Percentiles rank a stretch among this genome's conserved stretches.
Evolutionary conservation across 83 land plant species (phyloP).

Genomic region (Picea abies): DNA sequence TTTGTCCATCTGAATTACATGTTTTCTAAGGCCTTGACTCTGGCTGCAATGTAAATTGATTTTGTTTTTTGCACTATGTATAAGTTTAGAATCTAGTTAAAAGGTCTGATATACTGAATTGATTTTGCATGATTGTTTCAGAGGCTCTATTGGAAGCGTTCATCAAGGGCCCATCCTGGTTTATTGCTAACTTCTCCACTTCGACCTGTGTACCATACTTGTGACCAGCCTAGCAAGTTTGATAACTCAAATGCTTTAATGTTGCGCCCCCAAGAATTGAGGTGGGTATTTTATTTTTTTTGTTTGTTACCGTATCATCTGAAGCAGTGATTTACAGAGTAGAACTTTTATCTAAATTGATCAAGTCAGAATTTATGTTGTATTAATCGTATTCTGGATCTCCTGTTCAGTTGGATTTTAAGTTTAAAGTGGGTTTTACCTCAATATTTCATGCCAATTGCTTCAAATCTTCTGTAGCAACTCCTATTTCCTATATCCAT

Average conservation of each 20-base stretch:
- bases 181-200: slow-evolving; percentile 50
- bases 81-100: no score
- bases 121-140: slow-evolving; percentile 12
- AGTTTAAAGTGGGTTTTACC: neutral
- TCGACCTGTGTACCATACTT: slow-evolving; percentile 24
- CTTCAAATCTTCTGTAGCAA: neutral
- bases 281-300: slow-evolving; percentile 16
- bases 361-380: no score
- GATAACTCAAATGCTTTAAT: slow-evolving; percentile 20
- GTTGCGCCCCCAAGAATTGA: slow-evolving; percentile 42
- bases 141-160: slow-evolving; percentile 61
- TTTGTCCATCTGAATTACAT: neutral
- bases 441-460: neutral
- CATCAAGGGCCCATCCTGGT: slow-evolving; percentile 42
- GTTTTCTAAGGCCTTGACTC: neutral
- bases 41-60: neutral
- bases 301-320: neutral
- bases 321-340: no score
- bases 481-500: neutral
- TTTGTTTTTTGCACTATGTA: neutral
- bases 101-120: neutral
- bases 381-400: neutral
- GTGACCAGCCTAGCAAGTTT: slow-evolving; percentile 12
- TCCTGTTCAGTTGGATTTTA: neutral
- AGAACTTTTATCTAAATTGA: no score